Base-by-base conservation (phyloP, 768 basidiomycete genomes). In the Tylopilus intermedius region DNA sequence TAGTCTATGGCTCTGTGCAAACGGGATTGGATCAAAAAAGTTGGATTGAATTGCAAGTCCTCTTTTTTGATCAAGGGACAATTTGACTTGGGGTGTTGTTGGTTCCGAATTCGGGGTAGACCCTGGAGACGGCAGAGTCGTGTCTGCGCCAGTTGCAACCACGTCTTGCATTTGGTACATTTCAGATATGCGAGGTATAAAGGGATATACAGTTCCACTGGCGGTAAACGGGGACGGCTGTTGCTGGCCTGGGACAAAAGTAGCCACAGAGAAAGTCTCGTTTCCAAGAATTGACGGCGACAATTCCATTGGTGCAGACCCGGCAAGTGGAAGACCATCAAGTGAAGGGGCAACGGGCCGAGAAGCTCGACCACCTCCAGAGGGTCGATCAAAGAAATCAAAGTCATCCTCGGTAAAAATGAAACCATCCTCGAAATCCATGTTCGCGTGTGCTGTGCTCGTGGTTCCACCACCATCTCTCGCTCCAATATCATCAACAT, bases 381-480 rank as follows among this genome's bases (percentile, higher is more conserved):
- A 72, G 0, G 82, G 83, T 24, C 75, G 76, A 62, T 93, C 89
- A 63, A 92, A 94, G 68, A 90, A 93, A 65, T 80, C 86, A 67
- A 93, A 94, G 67, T 94, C 90, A 50, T 91, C 90, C 47, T 94
- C 90, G 0, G 90, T 91, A 45, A 69, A 68, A 22, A 56, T 60
- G 60, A 92, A 84, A 1, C 74, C 77, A 21, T 81, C 79, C 32
- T 84, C 82, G 48, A 80, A 80, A 40, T 79, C 80, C 67, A 76
- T 68, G 47, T 68, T 68, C 47, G 67, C 65, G 37, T 60, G 66
- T 5, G 51, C 64, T 30, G 62, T 54, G 40, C 56, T 59, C 29
- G 61, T 53, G 18, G 61, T 40, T 32, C 65, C 59, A n/a, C 61
- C 60, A 8, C 60, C 56, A 14, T 68, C 60, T 29, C 66, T 67